Conservation (phyloP, 1,284 basidiomycete genomes). For the Trichosporon sp. region DNA sequence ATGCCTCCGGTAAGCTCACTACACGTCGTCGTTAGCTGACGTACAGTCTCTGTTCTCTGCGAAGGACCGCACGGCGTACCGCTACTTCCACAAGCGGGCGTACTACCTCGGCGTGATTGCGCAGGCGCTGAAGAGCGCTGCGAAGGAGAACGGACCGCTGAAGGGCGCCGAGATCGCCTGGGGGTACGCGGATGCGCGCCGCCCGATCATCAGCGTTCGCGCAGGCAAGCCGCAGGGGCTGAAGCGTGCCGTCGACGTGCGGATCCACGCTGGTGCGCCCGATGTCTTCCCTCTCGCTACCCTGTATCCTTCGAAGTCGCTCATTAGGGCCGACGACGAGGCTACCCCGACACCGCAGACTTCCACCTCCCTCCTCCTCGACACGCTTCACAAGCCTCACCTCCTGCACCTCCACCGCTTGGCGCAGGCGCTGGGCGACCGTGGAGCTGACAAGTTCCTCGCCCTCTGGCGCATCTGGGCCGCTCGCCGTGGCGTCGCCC, state of each 20-base stretch:
- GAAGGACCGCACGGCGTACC: conserved; percentile 87
- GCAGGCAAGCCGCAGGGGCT: conserved; percentile 60
- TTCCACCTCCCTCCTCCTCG: conserved; percentile 72
- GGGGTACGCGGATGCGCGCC: conserved; percentile 65
- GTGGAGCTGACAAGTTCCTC: conserved; percentile 65
- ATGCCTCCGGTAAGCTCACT: conserved; percentile 75
- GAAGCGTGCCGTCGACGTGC: conserved; percentile 70
- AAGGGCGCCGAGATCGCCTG: conserved; percentile 65
- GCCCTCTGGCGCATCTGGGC: conserved; percentile 87
- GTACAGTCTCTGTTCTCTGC: conserved; percentile 73
- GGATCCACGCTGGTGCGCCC: conserved; percentile 72
- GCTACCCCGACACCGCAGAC: conserved; percentile 64
- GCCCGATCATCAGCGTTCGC: conserved; percentile 37
- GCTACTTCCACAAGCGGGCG: conserved; percentile 90
- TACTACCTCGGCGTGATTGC: conserved; percentile 86
- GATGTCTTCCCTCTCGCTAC: conserved; percentile 66
- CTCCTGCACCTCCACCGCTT: conserved; percentile 71
- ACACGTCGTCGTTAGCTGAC: neutral
- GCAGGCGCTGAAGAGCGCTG: conserved; percentile 60
- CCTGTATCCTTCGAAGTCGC: conserved; percentile 75
- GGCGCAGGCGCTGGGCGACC: conserved; percentile 67
- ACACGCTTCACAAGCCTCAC: conserved; percentile 67
- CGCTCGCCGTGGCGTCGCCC: conserved; percentile 74
- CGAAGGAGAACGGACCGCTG: conserved; percentile 65
- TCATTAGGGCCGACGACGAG: conserved; percentile 60